Conservation (phyloP, 768 basidiomycete species). For the Tulasnella sp. region DNA sequence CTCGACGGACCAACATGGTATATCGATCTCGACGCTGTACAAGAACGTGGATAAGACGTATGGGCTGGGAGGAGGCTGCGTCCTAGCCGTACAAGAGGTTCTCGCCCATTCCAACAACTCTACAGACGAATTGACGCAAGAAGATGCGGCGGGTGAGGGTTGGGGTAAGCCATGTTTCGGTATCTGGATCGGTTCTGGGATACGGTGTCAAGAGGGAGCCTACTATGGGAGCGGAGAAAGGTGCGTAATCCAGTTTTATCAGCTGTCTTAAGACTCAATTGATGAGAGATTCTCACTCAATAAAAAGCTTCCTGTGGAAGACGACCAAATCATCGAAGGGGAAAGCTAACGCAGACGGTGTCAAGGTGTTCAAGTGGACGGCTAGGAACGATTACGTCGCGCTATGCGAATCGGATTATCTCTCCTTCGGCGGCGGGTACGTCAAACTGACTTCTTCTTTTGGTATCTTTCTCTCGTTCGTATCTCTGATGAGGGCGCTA, state of each 20-base stretch:
- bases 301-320: constrained; percentile 64
- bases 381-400: constrained; percentile 86
- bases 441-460: too few species aligned
- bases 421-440: constrained; percentile 90
- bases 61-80: constrained; percentile 32
- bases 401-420: constrained; percentile 64
- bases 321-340: constrained; percentile 21
- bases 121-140: background rate
- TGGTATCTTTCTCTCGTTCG: background rate
- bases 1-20: constrained; percentile 90
- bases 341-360: constrained; percentile 16
- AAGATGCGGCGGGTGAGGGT: background rate
- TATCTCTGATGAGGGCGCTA: too few species aligned
- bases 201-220: constrained; percentile 39
- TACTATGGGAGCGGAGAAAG: constrained; percentile 90
- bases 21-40: constrained; percentile 84
- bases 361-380: constrained; percentile 71
- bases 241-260: constrained; percentile 28
- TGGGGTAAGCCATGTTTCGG: constrained; percentile 48
- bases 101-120: constrained; percentile 27
- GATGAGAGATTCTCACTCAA: background rate
- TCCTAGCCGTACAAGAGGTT: constrained; percentile 58
- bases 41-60: constrained; percentile 23
- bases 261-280: too few species aligned
- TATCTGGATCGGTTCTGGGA: constrained; percentile 67